These are phyloP conservation scores for Phylloporus sp. DNA, from an alignment of 768 basidiomycete species.

Conservation along the genomic window DNA sequence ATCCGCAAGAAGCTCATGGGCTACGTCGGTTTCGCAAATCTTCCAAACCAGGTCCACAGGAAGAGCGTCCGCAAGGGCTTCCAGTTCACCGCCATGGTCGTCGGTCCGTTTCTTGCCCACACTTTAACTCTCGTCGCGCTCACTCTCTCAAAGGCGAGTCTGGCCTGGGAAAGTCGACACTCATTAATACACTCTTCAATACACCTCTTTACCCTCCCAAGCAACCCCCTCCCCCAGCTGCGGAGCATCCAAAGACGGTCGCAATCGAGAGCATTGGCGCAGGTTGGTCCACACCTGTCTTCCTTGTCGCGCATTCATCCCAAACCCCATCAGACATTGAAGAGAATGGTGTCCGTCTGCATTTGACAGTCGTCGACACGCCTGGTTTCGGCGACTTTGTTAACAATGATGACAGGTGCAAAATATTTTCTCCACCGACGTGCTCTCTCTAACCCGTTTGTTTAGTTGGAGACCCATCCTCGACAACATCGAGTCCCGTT, in stretches of 20 bases:
- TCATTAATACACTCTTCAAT: constrained; percentile 98
- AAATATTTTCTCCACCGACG: constrained; percentile 13
- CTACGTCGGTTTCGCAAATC: constrained; percentile 94
- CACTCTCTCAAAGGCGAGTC: constrained; percentile 71
- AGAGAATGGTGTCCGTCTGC: constrained; percentile 94
- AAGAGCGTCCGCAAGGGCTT: constrained; percentile 98
- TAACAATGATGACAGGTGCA: constrained; percentile 95
- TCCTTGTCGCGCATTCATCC: constrained; percentile 8
- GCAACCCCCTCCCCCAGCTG: constrained; percentile 75
- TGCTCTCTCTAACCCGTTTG: constrained; percentile 16
- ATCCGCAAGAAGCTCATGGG: constrained; percentile 91
- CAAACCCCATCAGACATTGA: constrained; percentile 75
- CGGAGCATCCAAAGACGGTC: constrained; percentile 88
- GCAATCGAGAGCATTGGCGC: constrained; percentile 98
- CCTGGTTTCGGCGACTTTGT: constrained; percentile 99
- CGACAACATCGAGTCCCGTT: constrained; percentile 96
- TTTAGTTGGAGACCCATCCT: constrained; percentile 96
- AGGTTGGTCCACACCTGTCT: constrained; percentile 44
- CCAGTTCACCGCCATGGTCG: constrained; percentile 99
- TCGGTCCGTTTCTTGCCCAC: constrained; percentile 60
- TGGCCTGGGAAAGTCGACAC: constrained; percentile 96
- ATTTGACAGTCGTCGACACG: constrained; percentile 98
- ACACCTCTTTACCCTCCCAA: constrained; percentile 91
- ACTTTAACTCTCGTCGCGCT: constrained; percentile 6
- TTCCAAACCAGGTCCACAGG: constrained; percentile 99